Conservation (phyloP, 192 early-diverging fungal genomes). For the Powellomyces hirtus region DNA sequence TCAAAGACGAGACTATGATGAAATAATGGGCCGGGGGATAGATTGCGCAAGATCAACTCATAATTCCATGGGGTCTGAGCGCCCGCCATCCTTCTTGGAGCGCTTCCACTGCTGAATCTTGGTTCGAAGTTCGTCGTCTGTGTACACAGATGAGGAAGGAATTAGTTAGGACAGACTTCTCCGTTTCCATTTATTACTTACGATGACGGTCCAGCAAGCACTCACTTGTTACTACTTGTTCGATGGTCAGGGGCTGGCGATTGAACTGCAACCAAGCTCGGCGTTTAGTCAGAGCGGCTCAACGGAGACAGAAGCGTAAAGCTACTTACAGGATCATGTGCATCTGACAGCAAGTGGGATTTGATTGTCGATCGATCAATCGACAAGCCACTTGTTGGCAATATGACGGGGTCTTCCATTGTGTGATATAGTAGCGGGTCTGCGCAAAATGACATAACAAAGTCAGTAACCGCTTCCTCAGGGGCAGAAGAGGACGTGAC, state of each 20-base stretch:
- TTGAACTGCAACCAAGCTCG: conserved; percentile 59
- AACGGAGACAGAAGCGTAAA: background rate
- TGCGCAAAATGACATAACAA: background rate
- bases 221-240: conserved; percentile 81
- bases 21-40: no score
- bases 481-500: no score
- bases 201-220: background rate
- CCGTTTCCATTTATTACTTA: background rate
- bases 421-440: conserved; percentile 32
- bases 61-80: no score
- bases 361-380: conserved; percentile 90
- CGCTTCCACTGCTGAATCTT: conserved; percentile 50
- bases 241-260: conserved; percentile 79
- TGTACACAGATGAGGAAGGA: background rate
- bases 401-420: conserved; percentile 91
- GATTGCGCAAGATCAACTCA: no score
- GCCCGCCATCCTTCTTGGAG: conserved; percentile 5
- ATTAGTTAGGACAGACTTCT: background rate
- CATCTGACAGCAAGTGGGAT: conserved; percentile 81
- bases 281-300: background rate
- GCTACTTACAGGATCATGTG: conserved; percentile 69
- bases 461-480: no score
- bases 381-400: conserved; percentile 76
- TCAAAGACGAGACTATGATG: no score
- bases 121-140: conserved; percentile 56